A percentile compares a stretch with the other conserved stretches of the same genome.
Evolutionary conservation across 441 rosid species (phyloP).

Genomic region (Daphne laureola): DNA sequence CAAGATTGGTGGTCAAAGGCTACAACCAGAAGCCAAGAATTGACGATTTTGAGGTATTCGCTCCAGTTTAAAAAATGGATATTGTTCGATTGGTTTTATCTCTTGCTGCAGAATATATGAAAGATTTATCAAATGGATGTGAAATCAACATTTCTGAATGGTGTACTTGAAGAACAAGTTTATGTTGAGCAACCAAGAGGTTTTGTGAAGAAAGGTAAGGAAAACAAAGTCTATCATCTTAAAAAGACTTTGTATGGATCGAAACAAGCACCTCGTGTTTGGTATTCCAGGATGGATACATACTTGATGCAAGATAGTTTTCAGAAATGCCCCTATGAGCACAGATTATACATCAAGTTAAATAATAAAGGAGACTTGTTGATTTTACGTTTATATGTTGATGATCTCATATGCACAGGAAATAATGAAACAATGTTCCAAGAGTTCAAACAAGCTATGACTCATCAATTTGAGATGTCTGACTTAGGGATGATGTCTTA

Average conservation of each 20-base stretch:
- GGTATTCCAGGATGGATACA: neutral
- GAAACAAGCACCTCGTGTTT: neutral
- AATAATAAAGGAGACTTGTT: neutral
- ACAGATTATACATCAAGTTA: neutral
- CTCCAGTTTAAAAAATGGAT: neutral
- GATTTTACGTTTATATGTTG: no score
- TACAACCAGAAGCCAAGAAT: constrained; percentile 1
- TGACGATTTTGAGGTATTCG: neutral
- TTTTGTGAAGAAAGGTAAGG: neutral
- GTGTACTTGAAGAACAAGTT: neutral
- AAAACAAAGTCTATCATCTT: neutral
- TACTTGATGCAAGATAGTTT: neutral
- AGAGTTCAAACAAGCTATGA: constrained; percentile 1
- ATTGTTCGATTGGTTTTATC: neutral
- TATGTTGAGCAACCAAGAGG: neutral
- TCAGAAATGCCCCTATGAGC: neutral
- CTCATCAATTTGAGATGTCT: neutral
- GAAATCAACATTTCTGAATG: neutral
- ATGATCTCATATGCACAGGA: neutral
- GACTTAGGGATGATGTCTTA: neutral
- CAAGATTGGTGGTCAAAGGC: neutral
- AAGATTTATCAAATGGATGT: neutral
- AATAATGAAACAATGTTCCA: neutral
- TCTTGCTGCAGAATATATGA: neutral
- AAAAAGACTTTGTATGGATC: constrained; percentile 2